Percentiles rank a stretch among this genome's conserved stretches.
Conservation (phyloP, 257 asterid genomes). For the Rauvolfia tetraphylla region DNA sequence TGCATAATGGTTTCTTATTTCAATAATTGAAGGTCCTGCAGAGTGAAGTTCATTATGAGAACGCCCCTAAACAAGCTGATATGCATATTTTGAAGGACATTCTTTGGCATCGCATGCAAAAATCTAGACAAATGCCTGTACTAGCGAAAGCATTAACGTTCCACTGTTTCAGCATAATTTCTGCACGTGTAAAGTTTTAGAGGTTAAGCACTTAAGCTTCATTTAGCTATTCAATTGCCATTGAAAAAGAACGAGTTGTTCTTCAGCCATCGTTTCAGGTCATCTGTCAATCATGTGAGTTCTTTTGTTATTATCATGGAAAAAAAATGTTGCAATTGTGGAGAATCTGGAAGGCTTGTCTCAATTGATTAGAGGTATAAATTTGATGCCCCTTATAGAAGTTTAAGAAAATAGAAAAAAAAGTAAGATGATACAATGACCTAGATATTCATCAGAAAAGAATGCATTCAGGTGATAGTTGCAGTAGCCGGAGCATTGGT, state of each 20-base stretch:
- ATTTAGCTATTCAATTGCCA: not conserved
- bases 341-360: not conserved
- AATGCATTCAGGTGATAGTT: not conserved
- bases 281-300: not conserved
- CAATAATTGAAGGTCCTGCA: constrained; percentile 44
- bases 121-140: constrained; percentile 22
- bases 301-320: not conserved
- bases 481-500: not conserved
- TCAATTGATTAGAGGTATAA: not conserved
- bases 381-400: not conserved
- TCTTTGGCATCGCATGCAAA: constrained; percentile 62
- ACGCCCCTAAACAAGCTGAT: constrained; percentile 72
- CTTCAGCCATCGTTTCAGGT: not conserved
- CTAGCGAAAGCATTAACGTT: not conserved
- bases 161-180: not conserved
- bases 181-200: not conserved
- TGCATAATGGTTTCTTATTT: not conserved
- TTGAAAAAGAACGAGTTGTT: not conserved
- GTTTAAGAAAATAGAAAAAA: not conserved
- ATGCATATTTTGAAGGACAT: constrained; percentile 71
- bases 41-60: constrained; percentile 66
- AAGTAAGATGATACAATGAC: not conserved
- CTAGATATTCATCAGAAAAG: not conserved
- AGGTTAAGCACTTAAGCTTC: not conserved
- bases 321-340: not conserved